Conservation (phyloP, 805 yeast genomes). For the Yamadazyma philogaea region DNA sequence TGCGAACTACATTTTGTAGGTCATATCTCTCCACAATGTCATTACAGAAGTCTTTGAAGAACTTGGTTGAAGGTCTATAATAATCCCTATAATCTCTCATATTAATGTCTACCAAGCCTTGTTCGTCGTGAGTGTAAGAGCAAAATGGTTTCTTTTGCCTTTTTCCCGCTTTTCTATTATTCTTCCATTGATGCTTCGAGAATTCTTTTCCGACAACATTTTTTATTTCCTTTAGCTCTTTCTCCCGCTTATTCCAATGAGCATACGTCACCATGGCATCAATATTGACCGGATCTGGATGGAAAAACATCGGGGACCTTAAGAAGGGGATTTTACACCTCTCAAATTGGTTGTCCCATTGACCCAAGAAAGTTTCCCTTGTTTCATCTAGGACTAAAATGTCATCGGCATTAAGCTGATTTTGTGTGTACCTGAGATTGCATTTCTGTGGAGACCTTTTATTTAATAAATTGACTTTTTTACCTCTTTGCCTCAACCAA, state of each 20-base stretch:
- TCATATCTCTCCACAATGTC: slow-evolving; percentile 32
- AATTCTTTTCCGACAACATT: slow-evolving; percentile 45
- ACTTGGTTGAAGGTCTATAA: slow-evolving; percentile 40
- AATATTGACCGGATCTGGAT: slow-evolving; percentile 42
- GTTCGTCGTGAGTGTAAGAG: slow-evolving; percentile 24
- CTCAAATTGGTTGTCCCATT: slow-evolving; percentile 44
- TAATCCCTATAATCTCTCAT: slow-evolving; percentile 45
- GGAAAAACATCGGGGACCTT: slow-evolving; percentile 49
- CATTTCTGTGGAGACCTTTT: slow-evolving; percentile 11
- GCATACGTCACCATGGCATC: slow-evolving; percentile 45
- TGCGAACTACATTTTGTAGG: slow-evolving; percentile 24
- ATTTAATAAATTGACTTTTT: slow-evolving; percentile 24
- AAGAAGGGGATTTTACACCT: slow-evolving; percentile 41
- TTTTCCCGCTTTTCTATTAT: slow-evolving; percentile 10
- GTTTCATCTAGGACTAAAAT: slow-evolving; percentile 37
- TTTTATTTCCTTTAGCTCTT: slow-evolving; percentile 38
- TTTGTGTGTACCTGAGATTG: neutral
- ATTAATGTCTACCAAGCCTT: slow-evolving; percentile 40
- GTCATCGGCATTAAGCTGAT: slow-evolving; percentile 21
- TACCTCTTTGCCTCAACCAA: slow-evolving; percentile 37
- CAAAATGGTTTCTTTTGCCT: slow-evolving; percentile 16
- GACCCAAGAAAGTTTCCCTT: slow-evolving; percentile 33
- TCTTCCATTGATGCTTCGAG: slow-evolving; percentile 41
- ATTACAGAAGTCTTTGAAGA: slow-evolving; percentile 39
- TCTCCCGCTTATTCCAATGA: slow-evolving; percentile 26